Evolutionary conservation across 805 yeast species (phyloP), one percentile per base, ranked within the genome.

Genomic region (Komagataella phaffii): DNA sequence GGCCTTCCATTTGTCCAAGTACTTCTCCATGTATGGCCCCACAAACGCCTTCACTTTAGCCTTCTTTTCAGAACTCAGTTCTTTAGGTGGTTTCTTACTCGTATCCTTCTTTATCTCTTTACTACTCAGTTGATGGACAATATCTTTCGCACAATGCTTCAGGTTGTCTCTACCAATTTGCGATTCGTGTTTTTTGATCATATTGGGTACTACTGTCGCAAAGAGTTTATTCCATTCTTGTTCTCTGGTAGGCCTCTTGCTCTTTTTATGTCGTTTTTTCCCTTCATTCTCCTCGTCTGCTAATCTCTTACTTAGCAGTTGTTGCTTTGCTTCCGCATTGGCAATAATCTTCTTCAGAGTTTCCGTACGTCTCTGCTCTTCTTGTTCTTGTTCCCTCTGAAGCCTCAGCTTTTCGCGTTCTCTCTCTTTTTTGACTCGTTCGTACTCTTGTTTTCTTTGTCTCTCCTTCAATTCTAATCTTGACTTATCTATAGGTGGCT

Each of bases 191-290:
- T 77, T 79, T 56, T 81, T 80, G 51, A 90, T 72, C 60, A 85
- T 65, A 59, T 89, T 88, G 7, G 97, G 97, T 8, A 91, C 85
- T 57, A 79, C 72, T 14, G 73, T 66, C 1, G 96, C 97, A 62
- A 91, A 79, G 36, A 70, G 56, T 45, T 61, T 63, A 5, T 66
- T 70, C 81, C 81, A 76, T 51, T 58, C 57, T 17, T 46, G 21
- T 47, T 49, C 52, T 46, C 44, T 43, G 24, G 51, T 19, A 18
- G 44, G 10, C 45, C 21, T 46, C 17, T 40, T 18, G n/a, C 46
- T 21, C 21, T 17, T 18, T 18, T 48, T 48, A 21, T 44, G 49
- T n/a, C 40, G 49, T 23, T 50, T 45, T 21, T 30, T 30, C 14
- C 57, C 30, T 58, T 60, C 43, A 57, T 54, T 50, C 56, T 60